Base-by-base conservation (phyloP, 1,284 basidiomycete species). In the Apiotrichum domesticum region DNA sequence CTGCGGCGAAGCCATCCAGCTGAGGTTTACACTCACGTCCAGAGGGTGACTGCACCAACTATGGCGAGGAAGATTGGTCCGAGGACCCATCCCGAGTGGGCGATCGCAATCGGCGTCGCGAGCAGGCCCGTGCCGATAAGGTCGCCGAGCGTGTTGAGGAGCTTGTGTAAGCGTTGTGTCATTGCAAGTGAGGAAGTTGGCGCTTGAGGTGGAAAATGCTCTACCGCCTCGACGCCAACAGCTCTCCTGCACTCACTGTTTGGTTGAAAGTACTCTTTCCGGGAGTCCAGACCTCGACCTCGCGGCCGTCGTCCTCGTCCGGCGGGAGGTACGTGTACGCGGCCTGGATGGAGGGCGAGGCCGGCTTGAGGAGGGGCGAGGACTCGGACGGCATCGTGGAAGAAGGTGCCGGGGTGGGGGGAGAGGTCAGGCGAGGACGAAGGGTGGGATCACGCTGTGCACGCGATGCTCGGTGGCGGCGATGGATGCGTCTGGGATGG, bases 81-180 rank as follows among this genome's bases (percentile, higher is more conserved):
- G 33, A 81, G 77, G n/a, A 86, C 77, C 90, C 90, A 93, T 3
- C 90, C 90, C 1, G 88, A 84, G 65, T 87, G 88, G 2, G 88
- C 84, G 66, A 91, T 89, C 0, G 89, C 90, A 33, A 92, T 80
- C 0, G 91, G 90, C 70, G 90, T 87, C 5, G 89, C 90, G 7
- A 94, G 80, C 80, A 95, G 85, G 10, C 91, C 91, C 54, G 94
- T 88, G 7, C 92, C 91, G 29, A 91, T 80, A 8, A 93, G 77
- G 54, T 91, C 87, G 8, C 88, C 90, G 48, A 87, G 87, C 15
- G 85, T 85, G 68, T 94, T 94, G 73, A 93, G 88, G 14, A 94
- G 77, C 88, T 90, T 62, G 15, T 34, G 8, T 14, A 8, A 47
- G 37, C 37, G 37, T 39, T 39, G 4, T 39, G 37, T 8, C 13